A percentile compares a stretch with the other conserved stretches of the same genome.
Conservation (phyloP, 441 rosid species). For the Rhodomyrtus psidioides region DNA sequence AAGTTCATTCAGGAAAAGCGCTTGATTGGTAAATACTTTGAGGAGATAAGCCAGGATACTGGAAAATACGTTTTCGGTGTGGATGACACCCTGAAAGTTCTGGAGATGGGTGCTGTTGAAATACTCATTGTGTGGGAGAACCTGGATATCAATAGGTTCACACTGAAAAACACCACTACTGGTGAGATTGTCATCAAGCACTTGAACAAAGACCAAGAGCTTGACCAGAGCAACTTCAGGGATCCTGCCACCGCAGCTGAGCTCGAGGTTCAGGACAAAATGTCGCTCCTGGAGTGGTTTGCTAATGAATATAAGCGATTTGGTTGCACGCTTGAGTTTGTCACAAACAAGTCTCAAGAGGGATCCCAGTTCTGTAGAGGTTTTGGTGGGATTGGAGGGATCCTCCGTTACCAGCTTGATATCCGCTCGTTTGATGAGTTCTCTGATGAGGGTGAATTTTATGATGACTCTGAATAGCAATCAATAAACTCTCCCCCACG, state of each 20-base stretch:
- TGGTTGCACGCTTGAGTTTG: conserved; percentile 76
- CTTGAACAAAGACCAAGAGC: conserved; percentile 66
- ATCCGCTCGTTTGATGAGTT: conserved; percentile 60
- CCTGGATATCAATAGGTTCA: conserved; percentile 54
- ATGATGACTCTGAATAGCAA: conserved; percentile 76
- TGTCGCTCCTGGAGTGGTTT: conserved; percentile 79
- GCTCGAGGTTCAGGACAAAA: conserved; percentile 58
- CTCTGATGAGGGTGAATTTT: conserved; percentile 46
- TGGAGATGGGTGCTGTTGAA: conserved; percentile 90
- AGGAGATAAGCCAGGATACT: conserved; percentile 89
- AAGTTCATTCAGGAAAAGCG: conserved; percentile 91
- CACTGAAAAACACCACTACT: conserved; percentile 38
- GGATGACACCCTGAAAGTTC: conserved; percentile 71
- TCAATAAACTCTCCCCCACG: conserved; percentile 42
- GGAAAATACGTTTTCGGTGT: conserved; percentile 82
- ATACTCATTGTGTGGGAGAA: conserved; percentile 86
- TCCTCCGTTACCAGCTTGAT: conserved; percentile 80
- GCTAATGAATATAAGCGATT: conserved; percentile 70
- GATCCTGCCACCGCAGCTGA: conserved; percentile 42
- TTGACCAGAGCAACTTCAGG: conserved; percentile 44
- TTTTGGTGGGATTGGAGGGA: conserved; percentile 87
- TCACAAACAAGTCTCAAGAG: conserved; percentile 82
- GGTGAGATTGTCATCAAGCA: conserved; percentile 58
- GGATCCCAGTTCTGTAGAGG: conserved; percentile 90
- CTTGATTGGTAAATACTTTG: conserved; percentile 87